Conservation (phyloP, 257 asterid species). For the Hygrophila difformis region DNA sequence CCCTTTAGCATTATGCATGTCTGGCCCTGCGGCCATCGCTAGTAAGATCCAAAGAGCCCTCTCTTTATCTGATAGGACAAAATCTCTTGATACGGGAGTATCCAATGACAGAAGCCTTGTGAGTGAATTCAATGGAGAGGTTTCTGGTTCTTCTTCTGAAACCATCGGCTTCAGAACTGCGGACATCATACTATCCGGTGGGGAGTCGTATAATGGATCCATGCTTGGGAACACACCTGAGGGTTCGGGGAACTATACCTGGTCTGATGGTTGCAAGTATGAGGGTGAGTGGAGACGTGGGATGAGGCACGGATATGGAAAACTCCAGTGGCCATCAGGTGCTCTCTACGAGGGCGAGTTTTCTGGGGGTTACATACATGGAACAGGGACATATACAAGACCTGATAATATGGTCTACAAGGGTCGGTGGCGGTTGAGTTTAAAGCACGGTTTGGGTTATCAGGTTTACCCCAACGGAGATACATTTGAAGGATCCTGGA, state of each 20-base stretch:
- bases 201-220: conserved; percentile 63
- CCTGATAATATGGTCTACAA: conserved; percentile 42
- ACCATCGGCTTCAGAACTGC: conserved; percentile 36
- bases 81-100: conserved; percentile 36
- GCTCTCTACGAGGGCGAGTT: conserved; percentile 86
- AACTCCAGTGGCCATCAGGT: conserved; percentile 68
- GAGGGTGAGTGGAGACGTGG: conserved; percentile 95
- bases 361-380: conserved; percentile 79
- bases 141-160: conserved; percentile 38
- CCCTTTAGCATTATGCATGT: conserved; percentile 73
- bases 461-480: conserved; percentile 75
- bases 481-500: conserved; percentile 88
- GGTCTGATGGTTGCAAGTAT: conserved; percentile 88
- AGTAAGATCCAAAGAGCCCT: conserved; percentile 38
- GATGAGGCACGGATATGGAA: conserved; percentile 85
- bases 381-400: conserved; percentile 57
- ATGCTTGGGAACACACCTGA: conserved; percentile 62
- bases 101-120: conserved; percentile 26
- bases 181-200: conserved; percentile 40
- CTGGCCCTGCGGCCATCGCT: conserved; percentile 68
- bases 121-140: conserved; percentile 41
- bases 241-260: conserved; percentile 61
- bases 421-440: conserved; percentile 80
- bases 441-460: conserved; percentile 89
- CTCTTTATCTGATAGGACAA: conserved; percentile 52